Evolutionary conservation across 345 rosid species (phyloP), one percentile per base, ranked within the genome.

Genomic region (Aquilaria yunnanensis): DNA sequence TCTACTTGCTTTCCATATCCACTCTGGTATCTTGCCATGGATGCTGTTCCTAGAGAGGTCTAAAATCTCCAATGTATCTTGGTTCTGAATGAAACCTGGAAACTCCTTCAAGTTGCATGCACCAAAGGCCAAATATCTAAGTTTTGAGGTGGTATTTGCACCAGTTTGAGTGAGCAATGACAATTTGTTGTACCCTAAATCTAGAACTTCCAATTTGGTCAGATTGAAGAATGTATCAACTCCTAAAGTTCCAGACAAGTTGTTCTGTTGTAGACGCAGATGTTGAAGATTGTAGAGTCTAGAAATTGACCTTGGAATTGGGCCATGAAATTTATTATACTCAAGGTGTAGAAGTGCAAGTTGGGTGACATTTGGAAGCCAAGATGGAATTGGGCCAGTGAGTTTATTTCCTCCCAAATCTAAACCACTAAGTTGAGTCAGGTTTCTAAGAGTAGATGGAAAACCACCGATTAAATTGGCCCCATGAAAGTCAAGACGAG

Each of bases 21-120:
- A 56, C 16, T 57, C 54, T 8, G 65, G 74, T 32, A 82, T 43
- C 5, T 23, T 6, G 0, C 80, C 78, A 2, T 59, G 37, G 48
- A 77, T 68, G 14, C 29, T 55, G 51, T 77, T 77, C n/a, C 56
- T 33, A 3, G 47, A 47, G 54, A 74, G 61, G 33, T 60, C 61
- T 8, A 65, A 41, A 2, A 2, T 0, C 1, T 33, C 14, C 34
- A 8, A 10, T 3, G 2, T 13, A 23, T n/a, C 45, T 60, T 51
- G 60, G 7, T 45, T 53, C n/a, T 46, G 63, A 10, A 68, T 13
- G 34, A 72, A 59, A 1, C 10, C 2, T 65, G 70, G 58, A 32
- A 72, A 59, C 4, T 66, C 51, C 12, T 33, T 62, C 9, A 41
- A 2, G 16, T 52, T 52, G 12, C 37, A 78, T 10, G 65, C 52